Evolutionary conservation across 2,329 filamentous ascomycete genomes (phyloP).

Genomic region (Fusarium sp.): DNA sequence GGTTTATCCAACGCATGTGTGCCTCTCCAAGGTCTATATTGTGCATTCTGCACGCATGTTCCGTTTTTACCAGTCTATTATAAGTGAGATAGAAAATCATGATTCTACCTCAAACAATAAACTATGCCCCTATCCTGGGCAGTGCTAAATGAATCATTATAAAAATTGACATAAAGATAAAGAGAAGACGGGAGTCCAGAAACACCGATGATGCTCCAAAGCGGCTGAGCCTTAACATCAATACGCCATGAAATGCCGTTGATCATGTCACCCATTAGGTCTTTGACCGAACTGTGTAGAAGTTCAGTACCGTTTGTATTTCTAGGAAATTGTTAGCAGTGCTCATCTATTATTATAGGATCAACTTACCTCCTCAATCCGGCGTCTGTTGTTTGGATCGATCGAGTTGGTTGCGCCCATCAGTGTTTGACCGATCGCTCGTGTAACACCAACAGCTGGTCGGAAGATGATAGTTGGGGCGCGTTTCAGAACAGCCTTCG

Average conservation of each 20-base stretch:
- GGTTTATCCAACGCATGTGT: slow-evolving; percentile 1
- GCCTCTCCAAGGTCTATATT: slow-evolving; percentile 36
- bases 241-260: slow-evolving; percentile 24
- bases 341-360: neutral
- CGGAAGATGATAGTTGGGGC: slow-evolving; percentile 94
- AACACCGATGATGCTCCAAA: slow-evolving; percentile 7
- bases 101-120: slow-evolving; percentile 32
- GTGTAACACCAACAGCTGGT: slow-evolving; percentile 89
- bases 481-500: slow-evolving; percentile 79
- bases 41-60: slow-evolving; percentile 30
- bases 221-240: slow-evolving; percentile 20
- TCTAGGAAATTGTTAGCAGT: slow-evolving; percentile 49
- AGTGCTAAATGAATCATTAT: slow-evolving; percentile 28
- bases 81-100: slow-evolving; percentile 21
- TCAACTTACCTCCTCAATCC: slow-evolving; percentile 87
- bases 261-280: slow-evolving; percentile 9
- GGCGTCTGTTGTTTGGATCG: slow-evolving; percentile 82
- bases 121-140: slow-evolving; percentile 17
- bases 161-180: slow-evolving; percentile 14
- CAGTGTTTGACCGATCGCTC: slow-evolving; percentile 87
- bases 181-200: slow-evolving; percentile 7
- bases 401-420: slow-evolving; percentile 92
- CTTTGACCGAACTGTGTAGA: neutral
- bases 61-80: slow-evolving; percentile 42
- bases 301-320: slow-evolving; percentile 60